Evolutionary conservation across 225 moss, liverwort and hornwort genomes (phyloP).

Genomic region (Climacium dendroides): DNA sequence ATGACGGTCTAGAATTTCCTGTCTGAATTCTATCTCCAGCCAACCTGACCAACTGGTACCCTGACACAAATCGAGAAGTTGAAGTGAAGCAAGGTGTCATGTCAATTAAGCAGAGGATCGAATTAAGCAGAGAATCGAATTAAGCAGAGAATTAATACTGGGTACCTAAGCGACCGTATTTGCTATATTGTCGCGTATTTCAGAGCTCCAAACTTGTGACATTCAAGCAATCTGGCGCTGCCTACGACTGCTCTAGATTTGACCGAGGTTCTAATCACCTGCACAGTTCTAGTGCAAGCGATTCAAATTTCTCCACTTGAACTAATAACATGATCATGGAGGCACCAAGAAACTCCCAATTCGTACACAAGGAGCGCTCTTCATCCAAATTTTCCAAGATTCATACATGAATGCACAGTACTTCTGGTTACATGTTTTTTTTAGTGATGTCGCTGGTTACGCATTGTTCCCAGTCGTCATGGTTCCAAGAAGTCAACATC

Average conservation of each 20-base stretch:
- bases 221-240: neutral
- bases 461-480: neutral
- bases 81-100: no score
- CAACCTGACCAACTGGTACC: no score
- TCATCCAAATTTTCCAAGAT: no score
- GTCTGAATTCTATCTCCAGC: no score
- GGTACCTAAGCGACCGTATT: no score
- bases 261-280: no score
- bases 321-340: neutral
- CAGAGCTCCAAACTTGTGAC: neutral
- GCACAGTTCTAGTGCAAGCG: neutral
- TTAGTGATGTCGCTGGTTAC: neutral
- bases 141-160: no score
- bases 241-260: neutral
- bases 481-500: neutral
- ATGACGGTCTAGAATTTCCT: no score
- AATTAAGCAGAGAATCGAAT: no score
- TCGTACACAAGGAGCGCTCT: neutral
- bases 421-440: no score
- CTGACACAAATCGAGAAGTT: no score
- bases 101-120: no score
- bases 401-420: neutral
- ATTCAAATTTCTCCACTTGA: neutral
- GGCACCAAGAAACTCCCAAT: neutral
- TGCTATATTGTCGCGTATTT: neutral